These are phyloP conservation scores for Macrolepiota fuliginosa DNA, from an alignment of 768 basidiomycete genomes.

Conservation along the genomic window DNA sequence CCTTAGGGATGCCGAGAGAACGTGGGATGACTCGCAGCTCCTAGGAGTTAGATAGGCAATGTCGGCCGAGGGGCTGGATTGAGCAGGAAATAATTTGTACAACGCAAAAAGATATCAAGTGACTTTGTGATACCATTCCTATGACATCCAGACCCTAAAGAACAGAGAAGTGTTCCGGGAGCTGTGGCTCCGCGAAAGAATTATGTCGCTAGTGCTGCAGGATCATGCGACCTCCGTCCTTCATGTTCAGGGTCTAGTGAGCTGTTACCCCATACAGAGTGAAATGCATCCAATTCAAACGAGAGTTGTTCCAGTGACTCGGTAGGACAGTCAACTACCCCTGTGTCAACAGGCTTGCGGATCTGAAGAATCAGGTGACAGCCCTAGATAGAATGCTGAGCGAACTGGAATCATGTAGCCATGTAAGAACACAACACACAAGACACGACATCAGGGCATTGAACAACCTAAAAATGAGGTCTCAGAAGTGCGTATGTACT, in stretches of 20 bases:
- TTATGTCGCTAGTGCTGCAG: too few species aligned
- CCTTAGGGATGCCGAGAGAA: too few species aligned
- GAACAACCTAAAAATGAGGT: background rate
- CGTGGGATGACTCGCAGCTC: too few species aligned
- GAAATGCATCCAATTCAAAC: background rate
- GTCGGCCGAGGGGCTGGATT: too few species aligned
- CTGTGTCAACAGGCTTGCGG: background rate
- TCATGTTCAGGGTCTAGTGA: background rate
- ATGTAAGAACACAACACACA: background rate
- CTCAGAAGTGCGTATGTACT: background rate
- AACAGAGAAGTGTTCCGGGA: too few species aligned
- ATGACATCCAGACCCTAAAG: too few species aligned
- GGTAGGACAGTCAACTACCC: background rate
- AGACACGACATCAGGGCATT: background rate
- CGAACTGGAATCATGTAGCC: background rate
- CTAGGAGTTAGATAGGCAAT: too few species aligned
- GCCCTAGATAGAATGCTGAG: background rate
- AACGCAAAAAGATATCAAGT: too few species aligned
- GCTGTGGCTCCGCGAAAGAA: too few species aligned
- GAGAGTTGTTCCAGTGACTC: background rate
- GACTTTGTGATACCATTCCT: too few species aligned
- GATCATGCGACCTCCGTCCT: background rate
- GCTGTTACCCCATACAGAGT: background rate
- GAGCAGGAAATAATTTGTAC: too few species aligned
- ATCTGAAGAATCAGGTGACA: background rate